Conservation (phyloP, 495 filamentous ascomycete genomes). For the Pseudoneurospora amorphoporcata region DNA sequence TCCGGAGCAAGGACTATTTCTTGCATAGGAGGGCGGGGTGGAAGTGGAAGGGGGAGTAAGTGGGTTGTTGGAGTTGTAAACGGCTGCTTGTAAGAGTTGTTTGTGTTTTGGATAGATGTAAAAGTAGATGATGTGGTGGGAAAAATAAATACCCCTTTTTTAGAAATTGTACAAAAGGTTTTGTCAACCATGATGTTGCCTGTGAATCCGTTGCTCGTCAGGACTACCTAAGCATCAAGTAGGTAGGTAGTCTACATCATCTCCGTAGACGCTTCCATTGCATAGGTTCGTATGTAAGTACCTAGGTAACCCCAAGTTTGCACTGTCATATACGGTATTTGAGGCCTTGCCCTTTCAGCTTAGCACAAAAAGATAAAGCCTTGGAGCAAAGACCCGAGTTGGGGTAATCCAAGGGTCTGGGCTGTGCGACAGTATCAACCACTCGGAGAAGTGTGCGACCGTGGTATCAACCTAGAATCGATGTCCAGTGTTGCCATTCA, state of each 20-base stretch:
- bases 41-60: constrained; percentile 31
- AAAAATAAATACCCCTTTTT: background rate
- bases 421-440: background rate
- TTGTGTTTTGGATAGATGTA: no score
- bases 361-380: no score
- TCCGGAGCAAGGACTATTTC: constrained; percentile 44
- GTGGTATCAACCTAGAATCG: background rate
- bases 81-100: no score
- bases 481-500: background rate
- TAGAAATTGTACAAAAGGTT: background rate
- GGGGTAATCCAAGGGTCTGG: background rate
- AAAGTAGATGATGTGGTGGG: background rate
- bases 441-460: background rate
- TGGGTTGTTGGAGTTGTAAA: no score
- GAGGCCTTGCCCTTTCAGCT: no score
- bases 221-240: no score
- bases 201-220: background rate
- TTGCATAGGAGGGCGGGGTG: constrained; percentile 41
- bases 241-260: no score
- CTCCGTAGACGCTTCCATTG: no score
- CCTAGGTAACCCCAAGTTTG: no score
- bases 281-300: no score
- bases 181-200: background rate
- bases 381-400: no score
- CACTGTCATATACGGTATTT: no score